Percentiles rank a stretch among this genome's conserved stretches.
Evolutionary conservation across 805 yeast genomes (phyloP).

Genomic region (Ogataea ganodermae): DNA sequence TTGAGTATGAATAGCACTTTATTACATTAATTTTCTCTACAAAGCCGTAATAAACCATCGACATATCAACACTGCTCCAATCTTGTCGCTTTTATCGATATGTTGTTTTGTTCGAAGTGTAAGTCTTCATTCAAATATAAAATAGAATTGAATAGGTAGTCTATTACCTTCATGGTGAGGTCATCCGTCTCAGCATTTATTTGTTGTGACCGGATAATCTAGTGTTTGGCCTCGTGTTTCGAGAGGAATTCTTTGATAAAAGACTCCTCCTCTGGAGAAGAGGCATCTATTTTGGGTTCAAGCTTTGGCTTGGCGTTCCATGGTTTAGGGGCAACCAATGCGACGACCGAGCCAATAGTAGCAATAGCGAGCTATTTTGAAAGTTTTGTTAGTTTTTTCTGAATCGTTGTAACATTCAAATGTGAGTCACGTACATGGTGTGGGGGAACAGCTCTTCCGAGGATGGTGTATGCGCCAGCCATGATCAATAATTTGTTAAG

Average conservation of each 20-base stretch:
- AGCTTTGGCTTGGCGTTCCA: slow-evolving; percentile 60
- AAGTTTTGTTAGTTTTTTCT: not conserved
- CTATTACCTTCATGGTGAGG: no score
- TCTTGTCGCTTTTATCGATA: not conserved
- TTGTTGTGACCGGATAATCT: not conserved
- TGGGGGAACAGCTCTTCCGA: slow-evolving; percentile 83
- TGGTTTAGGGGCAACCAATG: slow-evolving; percentile 71
- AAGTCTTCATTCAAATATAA: no score
- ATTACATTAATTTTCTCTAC: no score
- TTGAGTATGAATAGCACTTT: no score
- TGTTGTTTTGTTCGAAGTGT: no score
- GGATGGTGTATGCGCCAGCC: slow-evolving; percentile 83
- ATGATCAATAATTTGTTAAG: no score
- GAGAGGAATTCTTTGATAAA: slow-evolving; percentile 74
- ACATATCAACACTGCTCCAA: no score
- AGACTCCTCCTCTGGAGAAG: slow-evolving; percentile 85
- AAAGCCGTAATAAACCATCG: no score
- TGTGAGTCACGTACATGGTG: slow-evolving; percentile 59
- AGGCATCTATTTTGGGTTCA: slow-evolving; percentile 71
- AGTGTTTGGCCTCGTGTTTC: slow-evolving; percentile 40
- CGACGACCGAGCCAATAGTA: slow-evolving; percentile 70
- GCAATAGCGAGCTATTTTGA: slow-evolving; percentile 65
- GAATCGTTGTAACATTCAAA: not conserved
- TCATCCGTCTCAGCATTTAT: no score
- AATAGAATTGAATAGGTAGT: no score